Conservation (phyloP, 805 yeast genomes). For the Grigorovia transvaalensis region DNA sequence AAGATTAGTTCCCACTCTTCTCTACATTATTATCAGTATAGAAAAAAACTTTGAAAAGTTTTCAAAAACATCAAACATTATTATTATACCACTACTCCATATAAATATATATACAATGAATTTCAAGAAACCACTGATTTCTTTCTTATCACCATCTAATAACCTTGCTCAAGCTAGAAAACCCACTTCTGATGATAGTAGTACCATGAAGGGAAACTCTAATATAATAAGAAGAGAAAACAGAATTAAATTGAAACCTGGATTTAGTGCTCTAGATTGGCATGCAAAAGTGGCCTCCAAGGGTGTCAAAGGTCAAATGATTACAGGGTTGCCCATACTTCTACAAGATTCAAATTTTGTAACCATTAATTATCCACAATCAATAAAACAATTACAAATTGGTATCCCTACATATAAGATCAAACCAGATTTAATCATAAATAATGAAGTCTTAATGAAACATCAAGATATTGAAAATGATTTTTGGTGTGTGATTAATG, state of each 20-base stretch:
- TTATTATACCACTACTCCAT: no score
- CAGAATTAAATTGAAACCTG: constrained; percentile 30
- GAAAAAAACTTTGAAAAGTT: no score
- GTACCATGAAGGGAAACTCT: neutral
- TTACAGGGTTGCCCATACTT: constrained; percentile 13
- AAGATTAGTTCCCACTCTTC: constrained; percentile 5
- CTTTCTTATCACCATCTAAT: neutral
- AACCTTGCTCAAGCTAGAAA: neutral
- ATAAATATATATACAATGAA: neutral
- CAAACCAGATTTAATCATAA: constrained; percentile 40
- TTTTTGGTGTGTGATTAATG: constrained; percentile 76
- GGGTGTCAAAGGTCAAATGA: constrained; percentile 9
- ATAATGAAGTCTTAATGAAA: constrained; percentile 44
- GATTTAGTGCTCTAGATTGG: constrained; percentile 28
- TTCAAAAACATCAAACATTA: neutral
- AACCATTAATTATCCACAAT: constrained; percentile 11
- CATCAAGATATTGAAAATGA: constrained; percentile 52
- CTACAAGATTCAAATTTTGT: constrained; percentile 8
- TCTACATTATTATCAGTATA: no score
- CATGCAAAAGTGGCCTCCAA: constrained; percentile 9
- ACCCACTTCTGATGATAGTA: neutral
- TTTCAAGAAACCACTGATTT: neutral
- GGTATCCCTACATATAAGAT: constrained; percentile 9
- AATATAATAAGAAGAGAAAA: neutral
- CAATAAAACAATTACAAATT: constrained; percentile 8